Evolutionary conservation across 2,329 filamentous ascomycete genomes (phyloP).

Genomic region (Penicillium hesseltinei): DNA sequence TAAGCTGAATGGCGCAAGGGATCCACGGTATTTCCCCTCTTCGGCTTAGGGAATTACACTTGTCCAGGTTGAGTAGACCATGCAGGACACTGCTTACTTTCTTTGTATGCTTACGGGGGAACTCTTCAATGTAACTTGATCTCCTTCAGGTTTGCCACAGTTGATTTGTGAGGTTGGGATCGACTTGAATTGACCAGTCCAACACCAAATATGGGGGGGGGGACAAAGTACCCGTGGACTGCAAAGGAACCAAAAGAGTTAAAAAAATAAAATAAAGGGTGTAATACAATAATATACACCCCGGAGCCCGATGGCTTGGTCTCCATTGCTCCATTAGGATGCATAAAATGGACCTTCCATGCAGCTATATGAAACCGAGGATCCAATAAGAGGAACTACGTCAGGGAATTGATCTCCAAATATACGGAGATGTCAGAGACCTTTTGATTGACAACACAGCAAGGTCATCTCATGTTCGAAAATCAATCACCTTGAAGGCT

Average conservation of each 20-base stretch:
- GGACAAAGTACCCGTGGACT: not conserved
- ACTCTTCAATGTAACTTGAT: not conserved
- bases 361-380: conserved; percentile 14
- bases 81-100: not conserved
- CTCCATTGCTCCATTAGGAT: conserved; percentile 8
- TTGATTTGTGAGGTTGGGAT: not conserved
- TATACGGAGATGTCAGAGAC: not conserved
- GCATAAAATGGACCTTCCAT: conserved; percentile 15
- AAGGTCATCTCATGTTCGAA: too few species aligned
- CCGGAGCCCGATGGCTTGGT: conserved; percentile 4
- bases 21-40: conserved; percentile 14
- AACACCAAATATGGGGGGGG: not conserved
- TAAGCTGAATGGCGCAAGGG: conserved; percentile 18
- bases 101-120: not conserved
- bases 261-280: not conserved
- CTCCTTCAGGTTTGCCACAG: not conserved
- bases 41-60: not conserved
- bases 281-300: not conserved
- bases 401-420: not conserved
- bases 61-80: not conserved
- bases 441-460: too few species aligned
- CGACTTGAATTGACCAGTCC: not conserved
- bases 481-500: not conserved
- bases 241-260: not conserved
- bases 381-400: conserved; percentile 7